Evolutionary conservation across 768 basidiomycete genomes (phyloP).

Genomic region (Fomitopsis pulvina): DNA sequence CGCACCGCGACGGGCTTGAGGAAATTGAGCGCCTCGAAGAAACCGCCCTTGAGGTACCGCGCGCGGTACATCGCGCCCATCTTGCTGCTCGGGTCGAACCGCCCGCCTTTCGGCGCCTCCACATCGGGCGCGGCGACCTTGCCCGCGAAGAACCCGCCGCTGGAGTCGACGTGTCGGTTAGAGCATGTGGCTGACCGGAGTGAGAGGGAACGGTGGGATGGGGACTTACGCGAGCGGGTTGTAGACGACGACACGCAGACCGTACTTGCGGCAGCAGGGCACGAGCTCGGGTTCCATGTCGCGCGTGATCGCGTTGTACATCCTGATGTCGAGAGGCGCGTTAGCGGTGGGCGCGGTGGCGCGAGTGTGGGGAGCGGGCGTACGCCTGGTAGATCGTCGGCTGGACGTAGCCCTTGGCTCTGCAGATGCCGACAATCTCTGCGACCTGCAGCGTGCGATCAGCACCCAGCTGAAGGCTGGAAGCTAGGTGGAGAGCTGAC

Average conservation of each 20-base stretch:
- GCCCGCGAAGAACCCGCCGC: constrained; percentile 53
- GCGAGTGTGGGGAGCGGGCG: constrained; percentile 11
- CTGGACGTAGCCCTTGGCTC: constrained; percentile 43
- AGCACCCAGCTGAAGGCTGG: not conserved
- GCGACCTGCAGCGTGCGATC: constrained; percentile 34
- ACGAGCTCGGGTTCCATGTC: constrained; percentile 44
- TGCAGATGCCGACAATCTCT: constrained; percentile 53
- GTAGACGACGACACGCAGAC: constrained; percentile 49
- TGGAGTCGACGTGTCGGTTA: constrained; percentile 7
- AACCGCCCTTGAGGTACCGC: constrained; percentile 36
- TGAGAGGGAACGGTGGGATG: not conserved
- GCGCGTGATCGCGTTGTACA: constrained; percentile 44
- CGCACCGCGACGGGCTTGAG: constrained; percentile 36
- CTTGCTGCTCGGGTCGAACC: constrained; percentile 32
- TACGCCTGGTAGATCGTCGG: constrained; percentile 54
- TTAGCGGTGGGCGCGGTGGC: not conserved
- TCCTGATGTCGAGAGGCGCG: constrained; percentile 15
- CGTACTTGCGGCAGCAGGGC: constrained; percentile 52
- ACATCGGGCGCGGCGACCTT: constrained; percentile 34
- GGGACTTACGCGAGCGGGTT: constrained; percentile 43
- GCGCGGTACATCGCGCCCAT: constrained; percentile 41
- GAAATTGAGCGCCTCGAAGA: constrained; percentile 36
- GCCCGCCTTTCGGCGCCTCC: constrained; percentile 29
- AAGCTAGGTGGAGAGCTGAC: constrained; percentile 2
- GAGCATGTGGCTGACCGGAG: not conserved